A percentile compares a stretch with the other conserved stretches of the same genome.
Conservation (phyloP, 306 rosid genomes). For the Oemleria cerasiformis region DNA sequence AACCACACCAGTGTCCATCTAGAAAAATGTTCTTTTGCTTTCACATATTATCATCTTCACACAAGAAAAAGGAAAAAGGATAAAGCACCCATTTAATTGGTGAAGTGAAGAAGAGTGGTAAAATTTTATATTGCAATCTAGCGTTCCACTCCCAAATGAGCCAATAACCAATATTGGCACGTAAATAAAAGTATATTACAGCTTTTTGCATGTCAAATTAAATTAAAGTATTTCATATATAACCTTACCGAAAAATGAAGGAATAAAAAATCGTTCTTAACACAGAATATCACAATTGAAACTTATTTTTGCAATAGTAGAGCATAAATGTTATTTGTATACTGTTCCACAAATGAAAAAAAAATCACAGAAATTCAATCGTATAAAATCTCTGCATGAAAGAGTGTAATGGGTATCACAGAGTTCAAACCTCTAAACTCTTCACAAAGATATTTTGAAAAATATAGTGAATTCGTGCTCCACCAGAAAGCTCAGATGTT, state of each 20-base stretch:
- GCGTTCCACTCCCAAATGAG: neutral
- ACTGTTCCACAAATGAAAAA: neutral
- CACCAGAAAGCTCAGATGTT: conserved; percentile 89
- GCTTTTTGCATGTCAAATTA: neutral
- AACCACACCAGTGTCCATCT: neutral
- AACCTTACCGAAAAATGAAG: neutral
- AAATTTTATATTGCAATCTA: neutral
- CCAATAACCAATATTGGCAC: neutral
- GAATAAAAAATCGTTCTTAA: neutral
- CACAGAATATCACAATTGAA: neutral
- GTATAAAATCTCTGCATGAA: neutral
- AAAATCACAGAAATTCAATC: neutral
- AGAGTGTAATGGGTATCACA: conserved; percentile 8
- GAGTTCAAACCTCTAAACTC: conserved; percentile 79
- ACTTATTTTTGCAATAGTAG: neutral
- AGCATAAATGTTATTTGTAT: neutral
- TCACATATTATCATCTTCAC: neutral
- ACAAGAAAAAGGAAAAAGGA: neutral
- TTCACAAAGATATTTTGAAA: conserved; percentile 88
- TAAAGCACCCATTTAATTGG: neutral
- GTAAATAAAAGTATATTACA: neutral
- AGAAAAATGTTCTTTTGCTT: neutral
- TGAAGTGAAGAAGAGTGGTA: neutral
- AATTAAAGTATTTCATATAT: neutral
- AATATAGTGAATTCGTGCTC: conserved; percentile 91